Evolutionary conservation across 2,329 filamentous ascomycete genomes (phyloP), one percentile per base, ranked within the genome.

Genomic region (Penicillium sp.): DNA sequence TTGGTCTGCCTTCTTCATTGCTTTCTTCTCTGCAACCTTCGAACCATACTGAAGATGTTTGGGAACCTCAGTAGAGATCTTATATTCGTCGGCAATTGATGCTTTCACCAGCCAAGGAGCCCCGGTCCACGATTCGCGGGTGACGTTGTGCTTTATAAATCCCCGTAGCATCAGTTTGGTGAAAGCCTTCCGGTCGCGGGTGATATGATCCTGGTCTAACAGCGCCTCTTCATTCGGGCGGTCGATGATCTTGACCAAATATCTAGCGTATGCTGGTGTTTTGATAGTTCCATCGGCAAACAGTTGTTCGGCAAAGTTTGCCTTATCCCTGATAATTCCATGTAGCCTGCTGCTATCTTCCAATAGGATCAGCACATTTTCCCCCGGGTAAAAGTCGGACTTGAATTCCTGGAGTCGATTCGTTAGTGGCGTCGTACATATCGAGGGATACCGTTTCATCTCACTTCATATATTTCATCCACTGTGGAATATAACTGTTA

Each of bases 81-180:
- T 87, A 72, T 94, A 96, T 59, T 87, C 83, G 42, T 86, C 85
- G 1, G 94, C 94, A 55, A 96, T 87, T 50, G 91, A 87, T 31
- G 89, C 83, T 75, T 95, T 97, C 16, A 97, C 93, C 51, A 96
- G 79, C 94, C 94, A 99, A 0, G 94, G 93, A 0, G 94, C 94
- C n/a, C 93, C 93, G 56, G 87, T 93, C 91, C 92, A 97, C 3
- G 91, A 85, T 68, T 97, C 94, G 57, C 93, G 82, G 2, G 87
- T 89, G n/a, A 97, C 89, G 0, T 92, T 94, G 73, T 95, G 92
- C 71, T 96, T 96, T 60, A 99, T 90, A 62, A 97, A 99, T 5
- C 92, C 91, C 29, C 93, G 87, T 36, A 99, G 80, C 72, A 97
- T 92, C 45, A 92, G 87, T 75, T 99, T 97, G 24, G 93, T 97